Conservation (phyloP, 2,329 filamentous ascomycete species). For the Fusarium nanum region DNA sequence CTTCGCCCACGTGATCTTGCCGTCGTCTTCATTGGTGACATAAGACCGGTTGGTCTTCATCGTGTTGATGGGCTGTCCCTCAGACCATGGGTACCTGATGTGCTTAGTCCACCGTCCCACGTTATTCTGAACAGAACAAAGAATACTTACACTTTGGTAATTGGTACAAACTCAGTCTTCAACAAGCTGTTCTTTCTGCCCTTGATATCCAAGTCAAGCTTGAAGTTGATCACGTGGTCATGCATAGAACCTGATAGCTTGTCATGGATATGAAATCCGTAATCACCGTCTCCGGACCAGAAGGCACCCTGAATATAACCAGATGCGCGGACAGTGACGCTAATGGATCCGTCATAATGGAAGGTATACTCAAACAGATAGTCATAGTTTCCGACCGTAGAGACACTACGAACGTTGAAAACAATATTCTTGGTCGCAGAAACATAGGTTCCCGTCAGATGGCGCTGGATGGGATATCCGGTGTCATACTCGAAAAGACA, state of each 20-base stretch:
- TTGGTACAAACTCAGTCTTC: slow-evolving; percentile 49
- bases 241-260: slow-evolving; percentile 62
- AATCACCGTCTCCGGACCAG: slow-evolving; percentile 59
- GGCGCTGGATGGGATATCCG: slow-evolving; percentile 62
- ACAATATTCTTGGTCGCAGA: slow-evolving; percentile 60
- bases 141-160: slow-evolving; percentile 7
- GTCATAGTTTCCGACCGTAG: slow-evolving; percentile 67
- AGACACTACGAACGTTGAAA: slow-evolving; percentile 59
- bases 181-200: slow-evolving; percentile 60
- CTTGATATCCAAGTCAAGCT: slow-evolving; percentile 64
- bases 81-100: slow-evolving; percentile 57
- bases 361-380: slow-evolving; percentile 64
- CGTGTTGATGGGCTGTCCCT: slow-evolving; percentile 59
- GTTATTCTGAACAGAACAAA: fast-evolving
- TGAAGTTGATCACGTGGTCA: slow-evolving; percentile 67
- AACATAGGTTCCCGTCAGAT: slow-evolving; percentile 56
- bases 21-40: slow-evolving; percentile 56
- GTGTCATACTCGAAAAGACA: slow-evolving; percentile 67
- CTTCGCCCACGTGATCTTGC: slow-evolving; percentile 60
- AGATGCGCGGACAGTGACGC: slow-evolving; percentile 62
- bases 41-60: slow-evolving; percentile 61
- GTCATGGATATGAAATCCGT: slow-evolving; percentile 63
- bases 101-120: not conserved
- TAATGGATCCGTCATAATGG: slow-evolving; percentile 62
- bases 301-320: slow-evolving; percentile 66